phyloP scores from a whole-genome alignment of 2,329 filamentous ascomycete species.

The Pestalotiopsis fici region DNA sequence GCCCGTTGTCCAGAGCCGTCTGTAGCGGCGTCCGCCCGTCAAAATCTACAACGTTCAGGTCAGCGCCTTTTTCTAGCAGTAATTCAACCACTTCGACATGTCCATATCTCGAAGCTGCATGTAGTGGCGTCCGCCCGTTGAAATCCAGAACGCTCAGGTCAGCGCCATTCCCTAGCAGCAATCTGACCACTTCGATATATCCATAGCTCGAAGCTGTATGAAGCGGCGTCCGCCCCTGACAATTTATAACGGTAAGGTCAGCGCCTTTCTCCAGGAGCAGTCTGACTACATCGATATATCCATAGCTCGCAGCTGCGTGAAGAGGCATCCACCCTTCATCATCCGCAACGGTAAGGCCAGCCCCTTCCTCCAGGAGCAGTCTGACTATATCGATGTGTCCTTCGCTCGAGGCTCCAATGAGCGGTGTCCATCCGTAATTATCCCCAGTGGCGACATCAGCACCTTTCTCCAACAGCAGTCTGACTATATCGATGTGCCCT shows the following conservation, averaged over 20 bases:
- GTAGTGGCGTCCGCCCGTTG: neutral
- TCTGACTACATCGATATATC: neutral
- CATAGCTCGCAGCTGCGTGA: neutral
- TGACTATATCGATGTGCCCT: no score
- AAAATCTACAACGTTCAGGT: no score
- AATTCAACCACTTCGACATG: neutral
- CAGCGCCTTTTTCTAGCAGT: no score
- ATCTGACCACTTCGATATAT: neutral
- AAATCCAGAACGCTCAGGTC: neutral
- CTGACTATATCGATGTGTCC: neutral
- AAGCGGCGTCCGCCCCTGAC: neutral
- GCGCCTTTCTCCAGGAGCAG: constrained; percentile 3
- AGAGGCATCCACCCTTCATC: neutral
- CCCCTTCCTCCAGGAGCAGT: neutral
- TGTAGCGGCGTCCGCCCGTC: no score
- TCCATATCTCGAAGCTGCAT: neutral
- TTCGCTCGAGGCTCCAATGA: neutral
- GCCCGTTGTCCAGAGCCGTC: no score
- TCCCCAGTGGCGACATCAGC: neutral
- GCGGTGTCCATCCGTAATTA: neutral
- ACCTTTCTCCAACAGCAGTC: no score
- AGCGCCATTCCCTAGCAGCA: neutral
- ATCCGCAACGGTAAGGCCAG: neutral
- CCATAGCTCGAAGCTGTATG: neutral
- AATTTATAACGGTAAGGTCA: neutral